Evolutionary conservation across 306 rosid genomes (phyloP).

Genomic region (Dicorynia guianensis): DNA sequence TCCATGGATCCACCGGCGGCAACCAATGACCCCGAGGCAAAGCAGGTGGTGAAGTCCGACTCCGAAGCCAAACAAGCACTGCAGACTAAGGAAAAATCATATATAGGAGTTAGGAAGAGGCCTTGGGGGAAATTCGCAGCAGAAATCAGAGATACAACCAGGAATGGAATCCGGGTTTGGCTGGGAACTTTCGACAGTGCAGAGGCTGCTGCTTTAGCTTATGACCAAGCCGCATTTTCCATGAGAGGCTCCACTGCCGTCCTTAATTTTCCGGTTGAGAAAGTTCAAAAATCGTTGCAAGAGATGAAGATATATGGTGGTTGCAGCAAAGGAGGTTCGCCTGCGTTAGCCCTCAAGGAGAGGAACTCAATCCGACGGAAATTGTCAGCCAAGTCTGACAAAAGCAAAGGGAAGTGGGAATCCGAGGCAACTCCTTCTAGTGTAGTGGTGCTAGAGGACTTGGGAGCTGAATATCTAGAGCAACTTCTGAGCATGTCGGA

Average conservation of each 20-base stretch:
- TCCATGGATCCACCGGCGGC: not conserved
- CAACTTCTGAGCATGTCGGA: conserved; percentile 52
- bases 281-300: conserved; percentile 43
- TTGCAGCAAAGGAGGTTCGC: conserved; percentile 46
- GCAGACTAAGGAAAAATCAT: not conserved
- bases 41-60: not conserved
- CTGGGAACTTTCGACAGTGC: conserved; percentile 81
- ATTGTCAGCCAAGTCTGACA: conserved; percentile 14
- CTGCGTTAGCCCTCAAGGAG: conserved; percentile 64
- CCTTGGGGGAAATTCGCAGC: conserved; percentile 91
- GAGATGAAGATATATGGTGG: conserved; percentile 34
- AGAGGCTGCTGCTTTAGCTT: conserved; percentile 81
- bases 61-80: not conserved
- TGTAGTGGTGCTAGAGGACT: conserved; percentile 54
- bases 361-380: conserved; percentile 16
- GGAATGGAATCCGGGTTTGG: conserved; percentile 77
- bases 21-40: not conserved
- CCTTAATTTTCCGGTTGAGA: conserved; percentile 60
- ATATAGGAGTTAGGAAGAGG: conserved; percentile 69
- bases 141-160: conserved; percentile 78
- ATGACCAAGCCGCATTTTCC: conserved; percentile 83
- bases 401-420: conserved; percentile 27
- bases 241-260: conserved; percentile 66
- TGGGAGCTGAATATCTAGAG: conserved; percentile 73
- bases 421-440: not conserved